Evolutionary conservation across 352 stramenopile species (phyloP).

Genomic region (Globisporangium recalcitrans): DNA sequence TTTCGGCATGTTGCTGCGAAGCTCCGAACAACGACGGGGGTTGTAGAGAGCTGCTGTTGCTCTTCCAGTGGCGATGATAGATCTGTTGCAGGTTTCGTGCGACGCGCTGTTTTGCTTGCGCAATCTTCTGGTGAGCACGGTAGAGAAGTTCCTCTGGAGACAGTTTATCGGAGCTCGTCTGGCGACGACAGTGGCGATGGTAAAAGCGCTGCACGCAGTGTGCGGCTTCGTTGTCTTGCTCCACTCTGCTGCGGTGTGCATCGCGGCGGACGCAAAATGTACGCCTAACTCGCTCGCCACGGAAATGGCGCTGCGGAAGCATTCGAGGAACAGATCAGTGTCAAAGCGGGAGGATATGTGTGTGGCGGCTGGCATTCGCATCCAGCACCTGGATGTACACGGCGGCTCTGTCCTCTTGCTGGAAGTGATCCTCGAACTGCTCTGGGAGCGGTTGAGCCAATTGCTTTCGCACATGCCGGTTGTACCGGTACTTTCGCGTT

Average conservation of each 20-base stretch:
- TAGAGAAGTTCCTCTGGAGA: constrained; percentile 32
- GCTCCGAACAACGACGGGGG: constrained; percentile 2
- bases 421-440: constrained; percentile 41
- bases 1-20: constrained; percentile 10
- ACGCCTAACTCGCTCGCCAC: constrained; percentile 31
- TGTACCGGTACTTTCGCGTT: constrained; percentile 71
- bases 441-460: constrained; percentile 37
- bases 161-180: not conserved
- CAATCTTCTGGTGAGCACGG: constrained; percentile 29
- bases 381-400: constrained; percentile 32
- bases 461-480: constrained; percentile 40
- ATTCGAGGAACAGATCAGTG: not conserved
- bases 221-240: constrained; percentile 17
- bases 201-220: constrained; percentile 28
- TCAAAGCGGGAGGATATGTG: not conserved
- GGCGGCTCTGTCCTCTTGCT: constrained; percentile 33
- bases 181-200: constrained; percentile 7
- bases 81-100: constrained; percentile 40
- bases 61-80: constrained; percentile 29
- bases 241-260: constrained; percentile 11
- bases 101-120: constrained; percentile 28
- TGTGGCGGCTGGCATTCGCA: not conserved
- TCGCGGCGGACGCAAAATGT: constrained; percentile 22
- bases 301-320: constrained; percentile 34
- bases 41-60: not conserved